Evolutionary conservation across 78 protist genomes (phyloP).

Genomic region (Chrysochromulina parva): DNA sequence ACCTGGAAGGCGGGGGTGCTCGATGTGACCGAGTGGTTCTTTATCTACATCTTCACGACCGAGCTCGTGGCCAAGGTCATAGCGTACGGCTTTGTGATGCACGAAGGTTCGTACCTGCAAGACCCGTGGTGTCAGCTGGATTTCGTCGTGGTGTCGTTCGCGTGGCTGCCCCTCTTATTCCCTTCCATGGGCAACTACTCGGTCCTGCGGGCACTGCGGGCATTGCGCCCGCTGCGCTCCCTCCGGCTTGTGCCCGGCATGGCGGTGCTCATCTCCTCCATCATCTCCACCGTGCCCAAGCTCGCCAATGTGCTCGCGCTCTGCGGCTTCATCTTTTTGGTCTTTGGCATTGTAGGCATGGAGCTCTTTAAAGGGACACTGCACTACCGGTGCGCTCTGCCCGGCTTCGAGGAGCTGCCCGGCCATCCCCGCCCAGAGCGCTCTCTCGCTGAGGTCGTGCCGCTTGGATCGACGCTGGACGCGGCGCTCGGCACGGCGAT

Average conservation of each 20-base stretch:
- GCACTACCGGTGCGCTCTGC: neutral
- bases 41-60: neutral
- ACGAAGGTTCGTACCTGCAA: neutral
- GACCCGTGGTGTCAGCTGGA: neutral
- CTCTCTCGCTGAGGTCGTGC: no score
- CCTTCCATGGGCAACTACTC: neutral
- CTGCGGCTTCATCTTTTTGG: neutral
- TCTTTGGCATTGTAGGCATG: constrained; percentile 40
- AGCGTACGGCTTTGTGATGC: neutral
- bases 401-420: no score
- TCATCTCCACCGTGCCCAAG: neutral
- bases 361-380: constrained; percentile 1
- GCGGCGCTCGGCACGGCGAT: no score
- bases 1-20: no score
- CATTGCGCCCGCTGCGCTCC: constrained; percentile 54
- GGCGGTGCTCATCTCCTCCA: neutral
- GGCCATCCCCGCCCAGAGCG: no score
- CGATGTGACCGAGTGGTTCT: neutral
- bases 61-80: constrained; percentile 32
- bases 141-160: neutral
- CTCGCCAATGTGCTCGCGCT: constrained; percentile 29
- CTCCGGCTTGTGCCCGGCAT: constrained; percentile 26
- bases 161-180: neutral
- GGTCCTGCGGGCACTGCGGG: constrained; percentile 43
- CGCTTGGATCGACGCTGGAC: no score